Conservation (phyloP, 2,329 filamentous ascomycete species). For the Calonectria montana region DNA sequence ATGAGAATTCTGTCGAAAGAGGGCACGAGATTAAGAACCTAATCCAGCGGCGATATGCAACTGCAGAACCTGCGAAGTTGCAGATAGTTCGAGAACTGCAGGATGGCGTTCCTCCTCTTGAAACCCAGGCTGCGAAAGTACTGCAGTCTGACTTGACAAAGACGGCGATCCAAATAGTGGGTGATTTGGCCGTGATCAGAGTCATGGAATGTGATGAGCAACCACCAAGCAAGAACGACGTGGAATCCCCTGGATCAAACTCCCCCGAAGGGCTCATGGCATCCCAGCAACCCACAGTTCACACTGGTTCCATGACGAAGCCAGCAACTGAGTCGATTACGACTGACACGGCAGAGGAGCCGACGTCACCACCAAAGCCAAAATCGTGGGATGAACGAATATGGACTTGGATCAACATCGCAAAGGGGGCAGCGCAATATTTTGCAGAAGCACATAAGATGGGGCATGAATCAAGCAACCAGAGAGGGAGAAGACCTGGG, state of each 20-base stretch:
- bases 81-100: background rate
- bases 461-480: background rate
- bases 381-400: background rate
- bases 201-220: background rate
- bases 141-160: background rate
- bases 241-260: too few relatives aligned
- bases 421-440: background rate
- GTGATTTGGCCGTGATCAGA: background rate
- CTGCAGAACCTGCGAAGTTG: background rate
- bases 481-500: background rate
- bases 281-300: background rate
- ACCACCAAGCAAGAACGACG: too few relatives aligned
- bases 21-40: background rate
- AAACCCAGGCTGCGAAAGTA: background rate
- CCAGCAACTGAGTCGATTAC: background rate
- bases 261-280: background rate
- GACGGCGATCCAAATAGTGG: background rate
- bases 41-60: background rate
- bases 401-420: background rate
- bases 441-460: background rate
- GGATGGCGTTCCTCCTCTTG: background rate
- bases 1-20: background rate
- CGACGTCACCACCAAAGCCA: background rate
- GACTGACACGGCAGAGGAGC: too few relatives aligned
- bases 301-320: background rate